Evolutionary conservation across 768 basidiomycete genomes (phyloP).

Genomic region (Tricholoma hemisulphureum): DNA sequence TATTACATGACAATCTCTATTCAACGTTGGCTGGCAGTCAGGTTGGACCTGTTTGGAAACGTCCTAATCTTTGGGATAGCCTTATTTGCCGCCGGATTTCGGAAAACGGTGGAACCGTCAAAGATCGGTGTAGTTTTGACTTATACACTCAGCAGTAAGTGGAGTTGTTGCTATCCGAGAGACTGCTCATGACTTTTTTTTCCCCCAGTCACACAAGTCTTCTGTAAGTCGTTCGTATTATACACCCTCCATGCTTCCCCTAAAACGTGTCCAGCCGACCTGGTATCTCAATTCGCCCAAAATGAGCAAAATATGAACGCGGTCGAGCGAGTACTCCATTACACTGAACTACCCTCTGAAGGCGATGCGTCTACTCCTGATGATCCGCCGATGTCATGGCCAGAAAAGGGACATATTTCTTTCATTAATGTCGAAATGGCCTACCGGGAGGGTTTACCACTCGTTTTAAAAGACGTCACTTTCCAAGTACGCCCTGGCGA

Average conservation of each 20-base stretch:
- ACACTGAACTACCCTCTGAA: constrained; percentile 60
- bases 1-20: constrained; percentile 65
- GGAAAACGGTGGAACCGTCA: constrained; percentile 53
- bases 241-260: background rate
- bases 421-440: constrained; percentile 56
- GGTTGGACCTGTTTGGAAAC: constrained; percentile 68
- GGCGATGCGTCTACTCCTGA: constrained; percentile 40
- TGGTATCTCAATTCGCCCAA: constrained; percentile 55
- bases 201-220: constrained; percentile 54
- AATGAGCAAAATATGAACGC: constrained; percentile 75
- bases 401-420: constrained; percentile 47
- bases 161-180: background rate
- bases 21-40: constrained; percentile 62
- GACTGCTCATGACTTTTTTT: background rate
- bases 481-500: constrained; percentile 61
- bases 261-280: constrained; percentile 38
- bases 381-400: constrained; percentile 52
- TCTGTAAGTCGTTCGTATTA: constrained; percentile 39
- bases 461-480: constrained; percentile 58
- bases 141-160: constrained; percentile 53
- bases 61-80: constrained; percentile 68
- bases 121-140: constrained; percentile 63
- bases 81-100: constrained; percentile 64
- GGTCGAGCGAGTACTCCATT: constrained; percentile 69
- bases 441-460: constrained; percentile 63